Percentiles rank a stretch among this genome's conserved stretches.
These are phyloP conservation scores for Cystobasidium sp. DNA, from an alignment of 1,284 basidiomycete species.

Conservation along the genomic window DNA sequence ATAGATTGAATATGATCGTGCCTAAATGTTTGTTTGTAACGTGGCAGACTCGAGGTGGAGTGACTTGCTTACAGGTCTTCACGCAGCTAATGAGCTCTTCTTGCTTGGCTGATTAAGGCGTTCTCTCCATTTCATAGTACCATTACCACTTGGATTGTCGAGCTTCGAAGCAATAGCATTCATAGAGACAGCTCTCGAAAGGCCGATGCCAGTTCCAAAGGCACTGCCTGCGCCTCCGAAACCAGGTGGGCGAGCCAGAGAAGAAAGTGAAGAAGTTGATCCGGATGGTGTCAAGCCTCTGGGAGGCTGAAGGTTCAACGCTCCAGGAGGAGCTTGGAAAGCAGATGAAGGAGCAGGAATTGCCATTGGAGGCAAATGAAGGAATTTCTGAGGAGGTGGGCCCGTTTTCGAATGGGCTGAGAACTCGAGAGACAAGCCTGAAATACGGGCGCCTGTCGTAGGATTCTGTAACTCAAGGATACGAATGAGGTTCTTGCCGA, in stretches of 20 bases:
- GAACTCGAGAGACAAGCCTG: constrained; percentile 35
- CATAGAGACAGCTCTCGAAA: constrained; percentile 34
- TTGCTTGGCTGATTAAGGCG: constrained; percentile 4
- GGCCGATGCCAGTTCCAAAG: constrained; percentile 10
- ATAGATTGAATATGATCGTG: too few relatives aligned
- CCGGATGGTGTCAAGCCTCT: constrained; percentile 10
- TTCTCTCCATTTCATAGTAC: constrained; percentile 24
- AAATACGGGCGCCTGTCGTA: constrained; percentile 11
- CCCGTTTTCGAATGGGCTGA: constrained; percentile 14
- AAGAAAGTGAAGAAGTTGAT: not conserved
- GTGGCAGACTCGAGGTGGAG: not conserved
- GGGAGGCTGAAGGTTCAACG: not conserved
- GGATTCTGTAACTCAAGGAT: constrained; percentile 51
- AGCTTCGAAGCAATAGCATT: constrained; percentile 20
- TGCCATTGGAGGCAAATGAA: constrained; percentile 16
- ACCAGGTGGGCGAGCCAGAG: not conserved
- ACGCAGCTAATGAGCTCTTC: constrained; percentile 29
- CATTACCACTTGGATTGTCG: not conserved
- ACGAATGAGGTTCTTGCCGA: constrained; percentile 51
- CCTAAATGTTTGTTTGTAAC: not conserved
- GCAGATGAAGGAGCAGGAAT: constrained; percentile 31
- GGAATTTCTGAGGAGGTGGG: constrained; percentile 22
- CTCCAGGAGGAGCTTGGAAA: constrained; percentile 18
- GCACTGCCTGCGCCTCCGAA: constrained; percentile 21
- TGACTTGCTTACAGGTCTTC: not conserved